Conservation (phyloP, 2,329 filamentous ascomycete genomes). For the Pseudogymnoascus sp. region DNA sequence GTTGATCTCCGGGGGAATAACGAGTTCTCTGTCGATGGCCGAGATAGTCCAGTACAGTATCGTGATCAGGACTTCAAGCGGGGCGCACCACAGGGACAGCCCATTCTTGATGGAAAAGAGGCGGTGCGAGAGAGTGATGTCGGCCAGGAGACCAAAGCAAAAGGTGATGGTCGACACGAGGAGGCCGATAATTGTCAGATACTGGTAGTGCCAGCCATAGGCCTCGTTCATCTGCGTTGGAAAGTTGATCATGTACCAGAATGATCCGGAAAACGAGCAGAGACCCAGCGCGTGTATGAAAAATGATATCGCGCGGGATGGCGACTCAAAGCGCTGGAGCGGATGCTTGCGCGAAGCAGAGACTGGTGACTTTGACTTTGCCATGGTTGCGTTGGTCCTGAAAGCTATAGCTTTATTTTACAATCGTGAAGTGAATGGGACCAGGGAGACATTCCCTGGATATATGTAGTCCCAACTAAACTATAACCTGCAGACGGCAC, state of each 20-base stretch:
- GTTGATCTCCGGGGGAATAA: slow-evolving; percentile 47
- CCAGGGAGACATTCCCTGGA: neutral
- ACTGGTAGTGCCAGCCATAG: slow-evolving; percentile 63
- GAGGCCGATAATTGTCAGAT: slow-evolving; percentile 67
- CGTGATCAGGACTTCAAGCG: slow-evolving; percentile 63
- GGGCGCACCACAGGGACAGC: slow-evolving; percentile 56
- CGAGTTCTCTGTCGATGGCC: slow-evolving; percentile 42
- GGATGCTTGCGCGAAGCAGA: slow-evolving; percentile 37
- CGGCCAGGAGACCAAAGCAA: slow-evolving; percentile 51
- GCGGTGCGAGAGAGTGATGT: slow-evolving; percentile 48
- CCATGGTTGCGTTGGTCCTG: slow-evolving; percentile 13
- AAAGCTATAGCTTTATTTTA: neutral
- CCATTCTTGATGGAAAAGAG: slow-evolving; percentile 62
- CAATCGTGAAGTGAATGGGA: neutral
- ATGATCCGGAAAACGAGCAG: slow-evolving; percentile 45
- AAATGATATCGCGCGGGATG: slow-evolving; percentile 55
- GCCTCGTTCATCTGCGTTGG: slow-evolving; percentile 46
- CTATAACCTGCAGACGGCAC: neutral
- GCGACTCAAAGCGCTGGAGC: slow-evolving; percentile 58
- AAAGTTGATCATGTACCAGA: slow-evolving; percentile 42
- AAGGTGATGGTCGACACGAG: slow-evolving; percentile 54
- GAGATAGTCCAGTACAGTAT: slow-evolving; percentile 66
- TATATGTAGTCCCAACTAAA: neutral
- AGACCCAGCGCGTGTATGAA: slow-evolving; percentile 50
- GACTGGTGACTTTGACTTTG: slow-evolving; percentile 12